A percentile compares a stretch with the other conserved stretches of the same genome.
Evolutionary conservation across 441 rosid species (phyloP).

Genomic region (Bocquillonia castaneifolia): DNA sequence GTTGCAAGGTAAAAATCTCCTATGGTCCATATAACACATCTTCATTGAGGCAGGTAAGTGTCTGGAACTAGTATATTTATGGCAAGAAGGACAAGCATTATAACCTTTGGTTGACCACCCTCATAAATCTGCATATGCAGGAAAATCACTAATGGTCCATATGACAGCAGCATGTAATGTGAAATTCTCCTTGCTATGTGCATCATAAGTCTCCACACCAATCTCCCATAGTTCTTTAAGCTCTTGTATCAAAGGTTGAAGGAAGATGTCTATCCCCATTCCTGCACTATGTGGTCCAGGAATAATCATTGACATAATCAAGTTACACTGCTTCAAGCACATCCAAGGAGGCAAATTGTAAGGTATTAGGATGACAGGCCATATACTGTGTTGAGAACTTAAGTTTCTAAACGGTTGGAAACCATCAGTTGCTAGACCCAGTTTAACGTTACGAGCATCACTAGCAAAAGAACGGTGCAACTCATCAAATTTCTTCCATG

Average conservation of each 20-base stretch:
- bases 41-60: background rate
- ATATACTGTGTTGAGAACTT: background rate
- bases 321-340: background rate
- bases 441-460: background rate
- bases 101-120: conserved; percentile 23
- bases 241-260: conserved; percentile 15
- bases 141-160: background rate
- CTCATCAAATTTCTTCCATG: background rate
- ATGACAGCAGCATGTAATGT: background rate
- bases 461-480: background rate
- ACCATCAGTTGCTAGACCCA: no score
- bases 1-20: background rate
- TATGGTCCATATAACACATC: background rate
- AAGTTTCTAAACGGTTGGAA: background rate
- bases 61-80: background rate
- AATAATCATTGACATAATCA: background rate
- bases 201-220: background rate
- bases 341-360: background rate
- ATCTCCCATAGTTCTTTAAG: background rate
- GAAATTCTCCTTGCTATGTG: background rate
- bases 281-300: background rate
- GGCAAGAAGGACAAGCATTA: background rate
- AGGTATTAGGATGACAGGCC: background rate
- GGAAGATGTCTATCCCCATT: background rate
- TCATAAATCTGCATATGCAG: conserved; percentile 1